A percentile compares a stretch with the other conserved stretches of the same genome.
Evolutionary conservation across 495 filamentous ascomycete species (phyloP).

Genomic region (Penicillium silybi): DNA sequence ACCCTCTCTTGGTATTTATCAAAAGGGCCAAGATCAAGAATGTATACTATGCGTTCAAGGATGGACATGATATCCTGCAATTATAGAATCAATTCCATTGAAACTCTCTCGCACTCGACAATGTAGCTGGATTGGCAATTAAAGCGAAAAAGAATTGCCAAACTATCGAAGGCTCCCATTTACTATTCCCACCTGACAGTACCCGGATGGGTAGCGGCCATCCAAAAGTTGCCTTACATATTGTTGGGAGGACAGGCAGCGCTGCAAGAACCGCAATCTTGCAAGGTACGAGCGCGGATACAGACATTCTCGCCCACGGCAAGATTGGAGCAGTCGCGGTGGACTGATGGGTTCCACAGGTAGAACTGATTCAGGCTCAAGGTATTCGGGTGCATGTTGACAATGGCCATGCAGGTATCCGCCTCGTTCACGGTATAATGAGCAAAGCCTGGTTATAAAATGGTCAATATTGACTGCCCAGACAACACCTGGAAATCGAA

Average conservation of each 20-base stretch:
- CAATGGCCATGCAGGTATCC: not conserved
- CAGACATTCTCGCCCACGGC: not conserved
- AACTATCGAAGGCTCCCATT: not conserved
- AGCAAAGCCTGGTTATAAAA: not conserved
- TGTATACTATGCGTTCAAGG: not conserved
- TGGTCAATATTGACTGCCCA: too few species aligned
- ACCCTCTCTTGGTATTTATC: not conserved
- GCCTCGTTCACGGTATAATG: not conserved
- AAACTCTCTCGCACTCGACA: not conserved
- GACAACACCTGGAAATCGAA: not conserved
- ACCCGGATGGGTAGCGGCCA: not conserved
- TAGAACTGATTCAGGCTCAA: not conserved
- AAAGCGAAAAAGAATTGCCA: not conserved
- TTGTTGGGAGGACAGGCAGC: not conserved
- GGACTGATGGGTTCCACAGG: not conserved
- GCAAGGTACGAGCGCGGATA: not conserved
- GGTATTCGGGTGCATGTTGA: not conserved
- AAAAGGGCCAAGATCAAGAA: not conserved
- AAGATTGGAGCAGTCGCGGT: not conserved
- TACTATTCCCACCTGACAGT: too few species aligned
- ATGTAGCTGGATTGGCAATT: not conserved
- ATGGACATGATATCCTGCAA: not conserved
- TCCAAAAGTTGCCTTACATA: not conserved
- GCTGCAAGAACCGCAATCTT: not conserved
- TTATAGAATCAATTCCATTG: not conserved